Evolutionary conservation across 1,139 yeast species (phyloP).

Genomic region (Magnusiomyces ingens): DNA sequence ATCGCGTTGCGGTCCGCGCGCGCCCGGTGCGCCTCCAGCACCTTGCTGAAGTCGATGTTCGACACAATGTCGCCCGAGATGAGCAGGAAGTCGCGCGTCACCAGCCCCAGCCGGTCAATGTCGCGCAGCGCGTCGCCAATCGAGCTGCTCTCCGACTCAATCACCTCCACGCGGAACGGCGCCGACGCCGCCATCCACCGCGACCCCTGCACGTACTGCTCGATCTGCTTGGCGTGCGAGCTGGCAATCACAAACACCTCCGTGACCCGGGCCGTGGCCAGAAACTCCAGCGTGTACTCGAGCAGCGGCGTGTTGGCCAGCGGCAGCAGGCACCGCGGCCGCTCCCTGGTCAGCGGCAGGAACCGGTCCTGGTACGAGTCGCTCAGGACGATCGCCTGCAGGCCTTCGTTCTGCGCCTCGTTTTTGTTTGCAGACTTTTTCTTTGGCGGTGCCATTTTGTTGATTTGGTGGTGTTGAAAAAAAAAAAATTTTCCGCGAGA

Average conservation of each 20-base stretch:
- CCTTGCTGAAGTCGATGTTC: slow-evolving; percentile 72
- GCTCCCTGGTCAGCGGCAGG: slow-evolving; percentile 79
- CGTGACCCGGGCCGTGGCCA: slow-evolving; percentile 83
- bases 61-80: slow-evolving; percentile 94
- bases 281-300: slow-evolving; percentile 89
- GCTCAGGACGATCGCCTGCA: slow-evolving; percentile 90
- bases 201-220: slow-evolving; percentile 68
- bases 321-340: slow-evolving; percentile 86
- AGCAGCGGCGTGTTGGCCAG: slow-evolving; percentile 88
- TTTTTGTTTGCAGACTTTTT: background rate
- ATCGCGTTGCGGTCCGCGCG: slow-evolving; percentile 87
- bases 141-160: slow-evolving; percentile 83
- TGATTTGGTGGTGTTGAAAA: background rate
- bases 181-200: slow-evolving; percentile 71
- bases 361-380: slow-evolving; percentile 90
- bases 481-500: background rate
- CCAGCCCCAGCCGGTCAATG: slow-evolving; percentile 81
- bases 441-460: slow-evolving; percentile 1
- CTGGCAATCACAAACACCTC: slow-evolving; percentile 89
- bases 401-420: slow-evolving; percentile 18
- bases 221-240: slow-evolving; percentile 83
- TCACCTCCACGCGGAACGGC: slow-evolving; percentile 71
- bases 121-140: slow-evolving; percentile 98
- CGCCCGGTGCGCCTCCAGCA: slow-evolving; percentile 64
- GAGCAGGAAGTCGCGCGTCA: slow-evolving; percentile 73